Conservation (phyloP, 164 flowering plant genomes). For the Tinospora cordifolia region DNA sequence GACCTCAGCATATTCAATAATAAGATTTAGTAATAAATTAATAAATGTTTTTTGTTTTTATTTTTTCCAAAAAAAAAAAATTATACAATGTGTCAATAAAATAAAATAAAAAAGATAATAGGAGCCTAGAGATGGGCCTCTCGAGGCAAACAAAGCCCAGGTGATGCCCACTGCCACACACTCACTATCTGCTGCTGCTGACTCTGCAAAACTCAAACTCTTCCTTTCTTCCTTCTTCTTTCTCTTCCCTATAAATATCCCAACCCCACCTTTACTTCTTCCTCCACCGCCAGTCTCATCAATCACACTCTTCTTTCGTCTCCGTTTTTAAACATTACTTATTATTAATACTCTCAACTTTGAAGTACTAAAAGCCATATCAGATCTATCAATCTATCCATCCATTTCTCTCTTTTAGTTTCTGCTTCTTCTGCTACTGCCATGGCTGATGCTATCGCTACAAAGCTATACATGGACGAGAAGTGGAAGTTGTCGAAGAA, state of each 20-base stretch:
- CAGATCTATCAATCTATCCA: not conserved
- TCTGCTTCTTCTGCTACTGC: not conserved
- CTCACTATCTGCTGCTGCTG: conserved; percentile 4
- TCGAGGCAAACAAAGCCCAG: conserved; percentile 17
- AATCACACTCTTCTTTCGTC: not conserved
- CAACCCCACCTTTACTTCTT: not conserved
- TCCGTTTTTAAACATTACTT: not conserved
- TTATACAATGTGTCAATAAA: not conserved
- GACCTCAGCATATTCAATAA: not conserved
- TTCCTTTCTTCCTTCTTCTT: not conserved
- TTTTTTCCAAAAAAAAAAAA: not conserved
- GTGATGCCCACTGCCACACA: conserved; percentile 19
- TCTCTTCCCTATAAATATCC: conserved; percentile 7
- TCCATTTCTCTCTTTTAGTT: not conserved
- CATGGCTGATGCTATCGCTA: conserved; percentile 13
- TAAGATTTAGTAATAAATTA: not conserved
- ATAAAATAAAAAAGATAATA: not conserved
- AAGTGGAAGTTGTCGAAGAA: conserved; percentile 73
- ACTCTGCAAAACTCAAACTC: not conserved
- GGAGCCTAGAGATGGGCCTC: not conserved
- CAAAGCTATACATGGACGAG: conserved; percentile 43
- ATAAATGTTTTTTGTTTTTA: not conserved
- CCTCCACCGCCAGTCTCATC: not conserved
- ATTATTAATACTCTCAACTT: no score
- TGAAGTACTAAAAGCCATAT: no score